Evolutionary conservation across 768 basidiomycete genomes (phyloP).

Genomic region (Polyporus arcularius): DNA sequence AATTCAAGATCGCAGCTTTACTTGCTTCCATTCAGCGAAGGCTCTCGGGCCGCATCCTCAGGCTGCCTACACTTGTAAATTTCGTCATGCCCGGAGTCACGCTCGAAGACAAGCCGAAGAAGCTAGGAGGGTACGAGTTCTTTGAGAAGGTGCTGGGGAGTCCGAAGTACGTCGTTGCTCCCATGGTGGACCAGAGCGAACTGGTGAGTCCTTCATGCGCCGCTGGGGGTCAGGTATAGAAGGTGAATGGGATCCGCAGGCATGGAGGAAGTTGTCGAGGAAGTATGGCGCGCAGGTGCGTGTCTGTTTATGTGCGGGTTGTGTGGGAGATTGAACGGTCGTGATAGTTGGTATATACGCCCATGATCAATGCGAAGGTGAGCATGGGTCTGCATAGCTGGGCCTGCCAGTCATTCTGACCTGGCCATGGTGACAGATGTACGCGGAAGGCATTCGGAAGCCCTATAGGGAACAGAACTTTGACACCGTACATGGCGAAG

Average conservation of each 20-base stretch:
- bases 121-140: slow-evolving; percentile 80
- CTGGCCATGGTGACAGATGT: slow-evolving; percentile 49
- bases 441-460: slow-evolving; percentile 51
- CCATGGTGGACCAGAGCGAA: slow-evolving; percentile 99
- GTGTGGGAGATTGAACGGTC: neutral
- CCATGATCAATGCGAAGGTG: slow-evolving; percentile 97
- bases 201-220: slow-evolving; percentile 56
- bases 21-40: slow-evolving; percentile 7
- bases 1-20: slow-evolving; percentile 10
- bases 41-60: slow-evolving; percentile 5
- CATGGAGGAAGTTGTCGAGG: slow-evolving; percentile 85
- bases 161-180: slow-evolving; percentile 90
- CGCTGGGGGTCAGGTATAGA: neutral
- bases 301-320: neutral
- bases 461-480: slow-evolving; percentile 66
- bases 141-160: slow-evolving; percentile 77
- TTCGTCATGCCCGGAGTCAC: slow-evolving; percentile 17
- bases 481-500: slow-evolving; percentile 71
- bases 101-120: slow-evolving; percentile 27
- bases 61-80: slow-evolving; percentile 13
- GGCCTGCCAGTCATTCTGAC: neutral
- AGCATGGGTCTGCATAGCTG: neutral
- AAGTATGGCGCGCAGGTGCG: slow-evolving; percentile 79
- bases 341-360: slow-evolving; percentile 84
- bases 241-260: slow-evolving; percentile 46